Percentiles rank a stretch among this genome's conserved stretches.
These are phyloP conservation scores for Dissophora ornata DNA, from an alignment of 192 early-diverging fungal species.

Conservation along the genomic window DNA sequence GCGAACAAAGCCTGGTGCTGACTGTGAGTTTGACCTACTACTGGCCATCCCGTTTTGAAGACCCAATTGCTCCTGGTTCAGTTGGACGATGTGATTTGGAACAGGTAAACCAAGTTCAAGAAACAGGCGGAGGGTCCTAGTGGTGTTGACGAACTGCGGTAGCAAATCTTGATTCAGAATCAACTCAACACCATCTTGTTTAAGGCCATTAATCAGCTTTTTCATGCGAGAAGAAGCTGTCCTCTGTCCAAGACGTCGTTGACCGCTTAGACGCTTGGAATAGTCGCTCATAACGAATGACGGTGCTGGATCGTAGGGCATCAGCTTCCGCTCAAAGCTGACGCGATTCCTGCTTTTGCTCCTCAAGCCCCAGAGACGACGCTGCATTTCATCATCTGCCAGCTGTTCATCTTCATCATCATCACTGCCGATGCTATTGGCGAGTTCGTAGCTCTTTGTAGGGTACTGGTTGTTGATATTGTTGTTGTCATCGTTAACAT, in stretches of 20 bases:
- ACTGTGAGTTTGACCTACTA: not conserved
- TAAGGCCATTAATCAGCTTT: not conserved
- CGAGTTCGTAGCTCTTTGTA: no score
- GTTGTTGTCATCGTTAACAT: no score
- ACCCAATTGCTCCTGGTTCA: not conserved
- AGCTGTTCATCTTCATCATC: not conserved
- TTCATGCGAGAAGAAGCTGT: not conserved
- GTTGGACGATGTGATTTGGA: constrained; percentile 7
- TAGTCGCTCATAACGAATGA: no score
- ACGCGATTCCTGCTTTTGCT: constrained; percentile 29
- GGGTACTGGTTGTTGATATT: not conserved
- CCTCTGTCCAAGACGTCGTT: not conserved
- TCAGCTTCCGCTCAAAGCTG: constrained; percentile 12
- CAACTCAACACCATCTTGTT: constrained; percentile 18
- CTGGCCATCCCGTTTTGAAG: not conserved
- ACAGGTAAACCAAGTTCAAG: constrained; percentile 12
- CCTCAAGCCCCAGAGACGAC: constrained; percentile 7
- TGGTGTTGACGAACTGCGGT: constrained; percentile 28
- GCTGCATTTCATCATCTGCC: not conserved
- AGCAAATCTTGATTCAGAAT: constrained; percentile 19
- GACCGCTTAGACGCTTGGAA: not conserved
- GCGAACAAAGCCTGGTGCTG: no score
- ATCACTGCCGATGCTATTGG: not conserved
- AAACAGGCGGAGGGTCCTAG: constrained; percentile 6
- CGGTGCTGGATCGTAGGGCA: not conserved